These are phyloP conservation scores for Penicillium sp. DNA, from an alignment of 2,329 filamentous ascomycete species.

Conservation along the genomic window DNA sequence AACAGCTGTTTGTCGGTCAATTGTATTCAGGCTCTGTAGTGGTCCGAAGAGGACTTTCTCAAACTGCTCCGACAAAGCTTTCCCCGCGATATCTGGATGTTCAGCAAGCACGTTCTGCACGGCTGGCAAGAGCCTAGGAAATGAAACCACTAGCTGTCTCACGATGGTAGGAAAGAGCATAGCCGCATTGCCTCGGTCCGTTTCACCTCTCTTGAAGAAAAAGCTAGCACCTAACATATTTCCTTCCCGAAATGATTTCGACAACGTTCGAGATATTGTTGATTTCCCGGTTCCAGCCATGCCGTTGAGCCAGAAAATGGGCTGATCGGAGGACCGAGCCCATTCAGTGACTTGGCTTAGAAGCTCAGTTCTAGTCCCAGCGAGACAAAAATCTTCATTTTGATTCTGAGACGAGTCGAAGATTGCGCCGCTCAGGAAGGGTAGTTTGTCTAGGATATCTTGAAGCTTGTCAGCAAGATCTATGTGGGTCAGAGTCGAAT, in stretches of 20 bases:
- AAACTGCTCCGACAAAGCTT: not conserved
- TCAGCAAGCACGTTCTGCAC: not conserved
- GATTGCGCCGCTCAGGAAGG: not conserved
- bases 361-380: not conserved
- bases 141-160: not conserved
- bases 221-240: not conserved
- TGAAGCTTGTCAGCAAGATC: too few species aligned
- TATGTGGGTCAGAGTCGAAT: too few species aligned
- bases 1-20: conserved; percentile 4
- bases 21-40: not conserved
- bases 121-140: not conserved
- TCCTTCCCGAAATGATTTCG: not conserved
- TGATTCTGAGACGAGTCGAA: not conserved
- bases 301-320: not conserved
- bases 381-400: not conserved
- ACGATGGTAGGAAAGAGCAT: not conserved
- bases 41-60: not conserved
- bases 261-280: not conserved
- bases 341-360: not conserved
- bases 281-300: not conserved
- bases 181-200: not conserved
- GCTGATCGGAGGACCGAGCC: not conserved
- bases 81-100: not conserved
- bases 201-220: not conserved
- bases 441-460: not conserved